phyloP scores from a whole-genome alignment of 2,329 filamentous ascomycete genomes.

The Trichophyton schoenleinii region DNA sequence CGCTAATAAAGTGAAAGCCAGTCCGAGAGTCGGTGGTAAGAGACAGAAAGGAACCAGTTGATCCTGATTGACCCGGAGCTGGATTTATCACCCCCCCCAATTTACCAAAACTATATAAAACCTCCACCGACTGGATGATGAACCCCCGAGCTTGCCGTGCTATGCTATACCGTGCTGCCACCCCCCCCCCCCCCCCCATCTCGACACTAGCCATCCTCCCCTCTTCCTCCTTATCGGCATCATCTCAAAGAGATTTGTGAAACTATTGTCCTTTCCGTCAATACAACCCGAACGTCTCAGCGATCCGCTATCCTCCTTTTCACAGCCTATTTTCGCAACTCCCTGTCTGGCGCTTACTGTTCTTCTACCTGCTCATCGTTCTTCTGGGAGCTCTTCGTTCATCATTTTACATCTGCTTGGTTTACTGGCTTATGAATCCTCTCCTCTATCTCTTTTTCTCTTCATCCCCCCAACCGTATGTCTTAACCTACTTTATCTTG shows the following conservation, averaged over 20 bases:
- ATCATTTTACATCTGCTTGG: neutral
- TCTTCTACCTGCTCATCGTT: neutral
- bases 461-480: neutral
- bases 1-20: conserved; percentile 35
- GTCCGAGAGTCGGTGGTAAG: conserved; percentile 35
- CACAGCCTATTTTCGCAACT: neutral
- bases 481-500: neutral
- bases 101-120: neutral
- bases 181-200: too few relatives aligned
- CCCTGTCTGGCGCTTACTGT: neutral
- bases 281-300: neutral
- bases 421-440: neutral
- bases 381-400: neutral
- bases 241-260: conserved; percentile 4
- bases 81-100: neutral
- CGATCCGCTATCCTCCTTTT: neutral
- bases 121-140: neutral
- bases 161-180: neutral
- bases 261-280: neutral
- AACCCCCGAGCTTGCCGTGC: neutral
- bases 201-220: neutral
- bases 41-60: conserved; percentile 32
- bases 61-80: neutral
- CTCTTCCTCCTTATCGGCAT: neutral
- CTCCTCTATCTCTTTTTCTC: neutral